These are phyloP conservation scores for Stachybotrys chartarum DNA, from an alignment of 2,329 filamentous ascomycete genomes.

Conservation along the genomic window DNA sequence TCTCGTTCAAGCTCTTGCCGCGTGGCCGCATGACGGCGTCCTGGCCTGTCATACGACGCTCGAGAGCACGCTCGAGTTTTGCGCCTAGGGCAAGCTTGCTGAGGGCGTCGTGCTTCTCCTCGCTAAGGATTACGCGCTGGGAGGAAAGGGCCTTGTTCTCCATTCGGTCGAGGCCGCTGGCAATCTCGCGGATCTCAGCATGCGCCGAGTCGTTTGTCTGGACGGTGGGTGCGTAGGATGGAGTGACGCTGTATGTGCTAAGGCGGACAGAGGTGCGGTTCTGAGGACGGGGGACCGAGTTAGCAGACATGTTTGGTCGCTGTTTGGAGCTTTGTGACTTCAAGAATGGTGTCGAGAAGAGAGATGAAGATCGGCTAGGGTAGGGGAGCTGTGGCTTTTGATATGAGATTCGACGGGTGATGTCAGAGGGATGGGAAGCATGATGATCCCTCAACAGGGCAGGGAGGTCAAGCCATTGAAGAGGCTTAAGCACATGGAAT, in stretches of 20 bases:
- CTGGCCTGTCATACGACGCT: constrained; percentile 78
- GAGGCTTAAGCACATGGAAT: neutral
- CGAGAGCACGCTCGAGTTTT: constrained; percentile 83
- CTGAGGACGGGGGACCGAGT: constrained; percentile 23
- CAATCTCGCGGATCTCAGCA: constrained; percentile 61
- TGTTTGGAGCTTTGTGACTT: constrained; percentile 1
- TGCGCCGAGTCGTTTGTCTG: constrained; percentile 46
- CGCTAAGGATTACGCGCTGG: constrained; percentile 65
- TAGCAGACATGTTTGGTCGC: constrained; percentile 9
- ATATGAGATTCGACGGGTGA: neutral
- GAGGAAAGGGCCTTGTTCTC: constrained; percentile 79
- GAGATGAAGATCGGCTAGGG: neutral
- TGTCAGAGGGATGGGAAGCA: neutral
- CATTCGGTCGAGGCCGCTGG: constrained; percentile 75
- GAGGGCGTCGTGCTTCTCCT: constrained; percentile 75
- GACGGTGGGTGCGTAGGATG: constrained; percentile 52
- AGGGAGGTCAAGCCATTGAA: neutral
- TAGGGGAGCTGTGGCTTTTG: neutral
- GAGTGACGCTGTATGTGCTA: constrained; percentile 54
- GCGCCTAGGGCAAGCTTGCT: constrained; percentile 83
- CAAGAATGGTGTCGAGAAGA: neutral
- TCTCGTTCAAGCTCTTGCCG: constrained; percentile 25
- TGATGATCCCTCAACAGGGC: neutral
- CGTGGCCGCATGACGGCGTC: constrained; percentile 74
- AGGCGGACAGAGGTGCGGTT: constrained; percentile 48